These are phyloP conservation scores for Phialemonium atrogriseum DNA, from an alignment of 2,329 filamentous ascomycete species.

Conservation along the genomic window DNA sequence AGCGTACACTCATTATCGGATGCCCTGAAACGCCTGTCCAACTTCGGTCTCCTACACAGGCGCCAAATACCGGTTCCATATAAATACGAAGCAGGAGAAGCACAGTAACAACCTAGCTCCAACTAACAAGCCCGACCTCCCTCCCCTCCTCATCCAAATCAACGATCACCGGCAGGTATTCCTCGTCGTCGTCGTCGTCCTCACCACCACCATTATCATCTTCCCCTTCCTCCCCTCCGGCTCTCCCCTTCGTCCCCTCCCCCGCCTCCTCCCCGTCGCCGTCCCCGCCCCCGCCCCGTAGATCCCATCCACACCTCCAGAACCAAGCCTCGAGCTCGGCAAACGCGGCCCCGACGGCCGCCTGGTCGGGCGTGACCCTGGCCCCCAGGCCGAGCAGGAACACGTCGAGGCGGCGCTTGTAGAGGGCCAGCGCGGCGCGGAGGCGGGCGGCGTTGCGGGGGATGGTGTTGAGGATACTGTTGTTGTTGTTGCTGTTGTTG, in stretches of 20 bases:
- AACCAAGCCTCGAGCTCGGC: conserved; percentile 38
- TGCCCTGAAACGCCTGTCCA: too few relatives aligned
- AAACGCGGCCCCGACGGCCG: conserved; percentile 39
- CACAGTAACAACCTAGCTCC: conserved; percentile 15
- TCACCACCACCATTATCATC: conserved; percentile 19
- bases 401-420: conserved; percentile 45
- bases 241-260: conserved; percentile 26
- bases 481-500: conserved; percentile 4
- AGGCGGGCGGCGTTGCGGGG: conserved; percentile 25
- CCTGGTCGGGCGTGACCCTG: conserved; percentile 28
- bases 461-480: conserved; percentile 23
- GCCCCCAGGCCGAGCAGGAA: conserved; percentile 27
- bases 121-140: conserved; percentile 43
- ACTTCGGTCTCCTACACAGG: too few relatives aligned
- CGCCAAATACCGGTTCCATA: too few relatives aligned
- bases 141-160: conserved; percentile 43
- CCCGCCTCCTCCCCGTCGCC: conserved; percentile 41
- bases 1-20: too few relatives aligned
- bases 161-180: conserved; percentile 45
- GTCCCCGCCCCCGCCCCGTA: conserved; percentile 40
- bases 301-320: conserved; percentile 45
- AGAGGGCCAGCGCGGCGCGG: conserved; percentile 40
- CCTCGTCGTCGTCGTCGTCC: conserved; percentile 33
- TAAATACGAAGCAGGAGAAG: background rate
- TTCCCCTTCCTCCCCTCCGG: conserved; percentile 37